Evolutionary conservation across 139 green algal genomes (phyloP), one percentile per base, ranked within the genome.

Genomic region (Micractinium sp.): DNA sequence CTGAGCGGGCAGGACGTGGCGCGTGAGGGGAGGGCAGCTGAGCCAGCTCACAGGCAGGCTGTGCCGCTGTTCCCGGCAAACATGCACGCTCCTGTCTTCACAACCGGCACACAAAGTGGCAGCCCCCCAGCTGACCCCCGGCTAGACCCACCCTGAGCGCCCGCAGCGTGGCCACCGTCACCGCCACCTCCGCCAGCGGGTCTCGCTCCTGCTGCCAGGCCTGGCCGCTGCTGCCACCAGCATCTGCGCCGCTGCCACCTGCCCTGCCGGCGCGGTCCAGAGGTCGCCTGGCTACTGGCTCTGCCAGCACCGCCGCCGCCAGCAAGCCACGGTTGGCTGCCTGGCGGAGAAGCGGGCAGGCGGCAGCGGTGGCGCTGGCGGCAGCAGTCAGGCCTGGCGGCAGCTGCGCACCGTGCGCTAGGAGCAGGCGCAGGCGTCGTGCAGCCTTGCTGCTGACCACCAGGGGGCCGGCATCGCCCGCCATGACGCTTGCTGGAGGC

Each of bases 351-450:
- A 36, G 60, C 35, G 33, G 47, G 20, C 4, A 53, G 38, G 29
- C 18, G 71, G 22, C n/a, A 27, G 85, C 85, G 77, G 33, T 16
- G 61, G 60, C 56, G 7, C 35, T 14, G 33, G 41, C 39, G 7
- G 61, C 41, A 29, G 61, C 12, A 20, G 38, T 38, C 19, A 18
- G 16, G 13, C 9, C 3, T 38, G 29, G 23, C 7, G 79, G 39
- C 41, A 38, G 36, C 31, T 25, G 18, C 14, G 71, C 35, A 19
- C 86, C 13, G 47, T 88, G 67, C 56, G 47, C 47, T 56, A 56
- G 47, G 47, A 90, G 63, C 71, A 92, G 82, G 38, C 81, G 41
- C 61, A 92, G 85, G 20, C 89, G 73, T 29, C 83, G 53, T 2
- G 89, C 85, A 9, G 89, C 89, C 25, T 78, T 56, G 27, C 25